Percentiles rank a stretch among this genome's conserved stretches.
phyloP scores from a whole-genome alignment of 345 rosid species.

The Rhodamnia argentea region DNA sequence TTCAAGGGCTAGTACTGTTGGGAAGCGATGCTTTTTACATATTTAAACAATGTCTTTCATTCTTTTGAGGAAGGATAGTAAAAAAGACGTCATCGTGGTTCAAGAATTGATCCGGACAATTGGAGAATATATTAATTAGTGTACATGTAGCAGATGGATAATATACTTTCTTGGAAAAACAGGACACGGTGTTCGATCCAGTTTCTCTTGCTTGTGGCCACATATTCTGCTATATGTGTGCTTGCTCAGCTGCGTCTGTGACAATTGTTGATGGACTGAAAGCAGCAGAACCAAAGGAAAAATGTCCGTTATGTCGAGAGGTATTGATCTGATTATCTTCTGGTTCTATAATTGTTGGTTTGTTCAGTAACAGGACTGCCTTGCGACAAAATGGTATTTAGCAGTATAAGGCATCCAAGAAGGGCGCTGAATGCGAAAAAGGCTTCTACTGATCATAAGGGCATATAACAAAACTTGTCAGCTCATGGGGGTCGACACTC shows the following conservation, averaged over 20 bases:
- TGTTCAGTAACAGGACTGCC: not conserved
- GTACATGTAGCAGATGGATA: not conserved
- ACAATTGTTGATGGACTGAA: slow-evolving; percentile 66
- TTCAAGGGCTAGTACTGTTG: not conserved
- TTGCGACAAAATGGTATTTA: not conserved
- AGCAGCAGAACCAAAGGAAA: slow-evolving; percentile 48
- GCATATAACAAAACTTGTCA: not conserved
- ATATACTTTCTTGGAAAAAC: slow-evolving; percentile 6
- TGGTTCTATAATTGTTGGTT: no score
- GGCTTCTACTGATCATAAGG: not conserved
- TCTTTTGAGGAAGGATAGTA: not conserved
- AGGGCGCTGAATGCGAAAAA: not conserved
- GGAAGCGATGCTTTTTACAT: not conserved
- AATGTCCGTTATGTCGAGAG: slow-evolving; percentile 89
- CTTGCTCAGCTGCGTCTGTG: slow-evolving; percentile 93
- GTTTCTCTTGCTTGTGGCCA: slow-evolving; percentile 87
- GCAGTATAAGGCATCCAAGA: not conserved
- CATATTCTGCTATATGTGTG: slow-evolving; percentile 87
- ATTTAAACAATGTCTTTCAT: not conserved
- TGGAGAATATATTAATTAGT: not conserved
- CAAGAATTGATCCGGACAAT: not conserved
- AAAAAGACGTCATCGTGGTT: not conserved
- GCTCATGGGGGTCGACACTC: not conserved
- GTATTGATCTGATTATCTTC: slow-evolving; percentile 13
- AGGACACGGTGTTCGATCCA: slow-evolving; percentile 93